phyloP scores from a whole-genome alignment of 179 eudicot genomes.

The Camellia oleifera region DNA sequence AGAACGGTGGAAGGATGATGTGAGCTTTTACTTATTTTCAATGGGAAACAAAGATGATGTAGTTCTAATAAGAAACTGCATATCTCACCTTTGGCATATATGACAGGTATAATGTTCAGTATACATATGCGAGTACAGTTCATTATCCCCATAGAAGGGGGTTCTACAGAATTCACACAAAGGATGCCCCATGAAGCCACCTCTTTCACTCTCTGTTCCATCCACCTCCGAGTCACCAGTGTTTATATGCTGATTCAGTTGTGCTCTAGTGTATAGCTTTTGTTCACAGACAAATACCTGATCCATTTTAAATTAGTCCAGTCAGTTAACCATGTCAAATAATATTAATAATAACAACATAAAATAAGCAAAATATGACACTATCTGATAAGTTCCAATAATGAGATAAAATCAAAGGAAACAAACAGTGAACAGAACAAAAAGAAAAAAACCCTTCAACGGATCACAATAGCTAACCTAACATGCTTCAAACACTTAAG shows the following conservation, averaged over 20 bases:
- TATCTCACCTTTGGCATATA: constrained; percentile 76
- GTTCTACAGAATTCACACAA: constrained; percentile 81
- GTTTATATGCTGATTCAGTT: constrained; percentile 76
- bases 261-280: constrained; percentile 83
- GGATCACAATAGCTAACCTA: neutral
- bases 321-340: constrained; percentile 9
- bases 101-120: constrained; percentile 94
- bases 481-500: neutral
- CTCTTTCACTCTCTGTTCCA: constrained; percentile 95
- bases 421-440: neutral
- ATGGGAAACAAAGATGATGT: neutral
- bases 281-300: constrained; percentile 97
- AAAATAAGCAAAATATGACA: neutral
- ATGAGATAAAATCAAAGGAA: neutral
- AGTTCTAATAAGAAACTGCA: constrained; percentile 15
- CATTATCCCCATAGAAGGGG: constrained; percentile 93
- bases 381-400: neutral
- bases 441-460: no score
- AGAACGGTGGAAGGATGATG: neutral
- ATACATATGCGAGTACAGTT: constrained; percentile 80
- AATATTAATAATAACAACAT: neutral
- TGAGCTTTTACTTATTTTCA: constrained; percentile 4
- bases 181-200: constrained; percentile 96
- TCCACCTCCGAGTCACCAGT: constrained; percentile 94
- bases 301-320: constrained; percentile 16